Conservation (phyloP, 1,284 basidiomycete species). For the Cryptococcus hybrid region DNA sequence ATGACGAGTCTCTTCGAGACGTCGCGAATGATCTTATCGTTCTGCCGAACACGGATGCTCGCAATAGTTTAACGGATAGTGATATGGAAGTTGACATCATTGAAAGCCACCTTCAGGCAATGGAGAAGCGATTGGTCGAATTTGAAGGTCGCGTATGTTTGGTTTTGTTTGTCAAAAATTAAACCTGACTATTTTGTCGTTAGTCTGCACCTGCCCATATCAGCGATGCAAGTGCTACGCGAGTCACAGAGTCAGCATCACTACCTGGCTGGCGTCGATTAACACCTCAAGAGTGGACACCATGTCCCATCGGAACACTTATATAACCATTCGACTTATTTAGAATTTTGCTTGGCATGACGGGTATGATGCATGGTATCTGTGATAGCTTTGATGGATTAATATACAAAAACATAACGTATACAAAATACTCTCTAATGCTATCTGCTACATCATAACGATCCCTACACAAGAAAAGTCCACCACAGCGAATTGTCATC, state of each 20-base stretch:
- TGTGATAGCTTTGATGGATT: too few relatives aligned
- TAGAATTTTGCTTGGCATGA: too few relatives aligned
- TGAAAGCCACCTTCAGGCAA: not conserved
- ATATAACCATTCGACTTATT: not conserved
- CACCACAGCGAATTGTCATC: too few relatives aligned
- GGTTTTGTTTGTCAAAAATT: too few relatives aligned
- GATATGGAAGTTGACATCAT: slow-evolving; percentile 6
- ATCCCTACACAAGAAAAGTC: too few relatives aligned
- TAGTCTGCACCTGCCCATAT: not conserved
- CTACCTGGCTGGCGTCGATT: slow-evolving; percentile 10
- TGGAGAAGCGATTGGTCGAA: slow-evolving; percentile 21
- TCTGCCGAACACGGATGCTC: slow-evolving; percentile 1
- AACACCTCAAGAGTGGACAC: slow-evolving; percentile 9
- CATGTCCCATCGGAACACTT: slow-evolving; percentile 10
- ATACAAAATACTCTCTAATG: too few relatives aligned
- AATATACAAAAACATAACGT: too few relatives aligned
- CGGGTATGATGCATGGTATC: too few relatives aligned
- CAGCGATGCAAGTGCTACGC: not conserved
- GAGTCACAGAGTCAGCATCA: not conserved
- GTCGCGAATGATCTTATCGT: not conserved
- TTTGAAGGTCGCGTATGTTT: slow-evolving; percentile 16
- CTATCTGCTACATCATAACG: too few relatives aligned
- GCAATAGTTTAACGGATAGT: slow-evolving; percentile 7
- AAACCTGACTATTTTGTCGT: not conserved
- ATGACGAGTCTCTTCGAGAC: not conserved